Evolutionary conservation across 441 rosid genomes (phyloP).

Genomic region (Bocquillonia castaneifolia): DNA sequence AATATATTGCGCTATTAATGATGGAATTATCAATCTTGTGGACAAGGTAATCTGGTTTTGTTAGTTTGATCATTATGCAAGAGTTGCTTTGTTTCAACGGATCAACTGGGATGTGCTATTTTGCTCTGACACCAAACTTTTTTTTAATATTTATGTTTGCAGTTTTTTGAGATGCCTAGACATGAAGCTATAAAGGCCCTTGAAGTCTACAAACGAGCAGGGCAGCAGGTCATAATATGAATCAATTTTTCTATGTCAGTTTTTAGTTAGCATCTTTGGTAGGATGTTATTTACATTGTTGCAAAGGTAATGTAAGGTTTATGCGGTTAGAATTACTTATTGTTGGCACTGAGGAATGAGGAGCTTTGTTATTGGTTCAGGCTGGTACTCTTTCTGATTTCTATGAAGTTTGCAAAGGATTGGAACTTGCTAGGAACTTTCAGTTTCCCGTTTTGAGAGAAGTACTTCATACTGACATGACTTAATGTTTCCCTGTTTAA

Average conservation of each 20-base stretch:
- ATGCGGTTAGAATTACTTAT: neutral
- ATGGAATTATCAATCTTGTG: constrained; percentile 96
- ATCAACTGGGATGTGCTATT: neutral
- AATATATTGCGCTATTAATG: constrained; percentile 89
- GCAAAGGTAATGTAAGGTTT: neutral
- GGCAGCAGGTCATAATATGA: constrained; percentile 70
- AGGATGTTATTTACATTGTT: neutral
- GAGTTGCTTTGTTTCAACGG: constrained; percentile 2
- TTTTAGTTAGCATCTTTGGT: neutral
- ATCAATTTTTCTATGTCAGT: constrained; percentile 1
- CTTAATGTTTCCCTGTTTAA: constrained; percentile 14
- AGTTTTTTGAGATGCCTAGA: constrained; percentile 99
- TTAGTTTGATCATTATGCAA: neutral
- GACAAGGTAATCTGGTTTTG: constrained; percentile 67
- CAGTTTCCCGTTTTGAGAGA: constrained; percentile 92
- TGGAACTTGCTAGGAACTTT: constrained; percentile 97
- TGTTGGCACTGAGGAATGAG: neutral
- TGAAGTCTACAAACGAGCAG: constrained; percentile 88
- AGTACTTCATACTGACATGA: constrained; percentile 38
- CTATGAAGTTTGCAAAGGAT: constrained; percentile 86
- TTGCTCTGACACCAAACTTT: constrained; percentile 10
- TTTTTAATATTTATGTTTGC: constrained; percentile 36
- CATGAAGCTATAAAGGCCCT: constrained; percentile 94
- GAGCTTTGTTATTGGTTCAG: constrained; percentile 36
- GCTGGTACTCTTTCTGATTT: constrained; percentile 86